Conservation (phyloP, 2,329 filamentous ascomycete genomes). For the Chrysoporthe deuterocubensis region DNA sequence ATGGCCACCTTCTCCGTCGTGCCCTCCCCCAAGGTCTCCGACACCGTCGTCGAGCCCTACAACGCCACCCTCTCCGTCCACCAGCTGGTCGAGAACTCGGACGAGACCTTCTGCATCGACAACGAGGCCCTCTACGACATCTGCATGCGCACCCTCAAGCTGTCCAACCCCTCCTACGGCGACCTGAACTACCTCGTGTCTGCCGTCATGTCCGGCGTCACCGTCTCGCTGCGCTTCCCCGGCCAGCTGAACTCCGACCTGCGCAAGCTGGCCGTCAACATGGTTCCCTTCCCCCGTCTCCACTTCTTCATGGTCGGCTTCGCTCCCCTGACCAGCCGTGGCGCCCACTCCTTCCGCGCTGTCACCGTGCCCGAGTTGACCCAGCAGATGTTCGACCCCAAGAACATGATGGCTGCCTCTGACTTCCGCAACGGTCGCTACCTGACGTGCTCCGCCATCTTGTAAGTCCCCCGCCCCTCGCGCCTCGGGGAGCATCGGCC, state of each 20-base stretch:
- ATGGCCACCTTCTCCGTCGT: constrained; percentile 99
- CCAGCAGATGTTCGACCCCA: constrained; percentile 99
- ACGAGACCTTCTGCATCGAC: constrained; percentile 99
- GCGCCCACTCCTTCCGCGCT: constrained; percentile 92
- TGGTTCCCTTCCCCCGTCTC: constrained; percentile 99
- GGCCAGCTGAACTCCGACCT: constrained; percentile 99
- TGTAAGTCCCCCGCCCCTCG: constrained; percentile 57
- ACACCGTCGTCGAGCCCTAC: constrained; percentile 99
- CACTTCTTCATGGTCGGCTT: constrained; percentile 99
- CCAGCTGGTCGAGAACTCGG: constrained; percentile 99
- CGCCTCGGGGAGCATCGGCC: not conserved
- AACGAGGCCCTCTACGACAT: constrained; percentile 99
- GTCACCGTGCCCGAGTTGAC: constrained; percentile 97
- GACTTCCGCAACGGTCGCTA: constrained; percentile 99
- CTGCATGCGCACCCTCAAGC: constrained; percentile 99
- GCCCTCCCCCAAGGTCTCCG: constrained; percentile 98
- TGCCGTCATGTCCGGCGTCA: constrained; percentile 99
- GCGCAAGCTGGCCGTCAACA: constrained; percentile 99
- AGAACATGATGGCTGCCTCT: constrained; percentile 99
- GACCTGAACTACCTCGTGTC: constrained; percentile 99
- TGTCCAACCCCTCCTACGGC: constrained; percentile 97
- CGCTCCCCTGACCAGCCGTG: constrained; percentile 88
- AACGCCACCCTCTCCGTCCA: constrained; percentile 99
- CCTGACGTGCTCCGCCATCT: constrained; percentile 99
- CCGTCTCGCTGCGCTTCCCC: constrained; percentile 98